Evolutionary conservation across 2,329 filamentous ascomycete genomes (phyloP).

Genomic region (Curvularia sp.): DNA sequence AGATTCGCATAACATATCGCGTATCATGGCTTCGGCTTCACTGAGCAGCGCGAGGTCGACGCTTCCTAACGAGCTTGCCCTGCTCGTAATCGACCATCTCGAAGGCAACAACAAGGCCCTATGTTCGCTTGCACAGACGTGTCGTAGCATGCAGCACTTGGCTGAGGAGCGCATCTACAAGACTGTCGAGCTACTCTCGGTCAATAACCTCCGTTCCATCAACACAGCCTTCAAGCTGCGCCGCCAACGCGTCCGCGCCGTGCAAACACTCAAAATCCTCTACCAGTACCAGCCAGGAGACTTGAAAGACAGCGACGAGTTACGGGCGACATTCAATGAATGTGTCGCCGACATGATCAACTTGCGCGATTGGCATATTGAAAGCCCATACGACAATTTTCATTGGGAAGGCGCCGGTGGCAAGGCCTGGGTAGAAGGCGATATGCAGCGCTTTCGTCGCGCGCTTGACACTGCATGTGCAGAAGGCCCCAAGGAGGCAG

Average conservation of each 20-base stretch:
- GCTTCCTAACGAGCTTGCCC: constrained; percentile 42
- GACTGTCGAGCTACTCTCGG: constrained; percentile 39
- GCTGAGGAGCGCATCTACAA: constrained; percentile 46
- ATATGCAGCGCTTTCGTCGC: constrained; percentile 44
- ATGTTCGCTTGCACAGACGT: constrained; percentile 40
- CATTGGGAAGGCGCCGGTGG: constrained; percentile 38
- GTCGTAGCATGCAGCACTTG: constrained; percentile 39
- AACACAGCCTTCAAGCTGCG: constrained; percentile 35
- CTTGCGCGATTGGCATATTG: constrained; percentile 44
- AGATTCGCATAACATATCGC: neutral
- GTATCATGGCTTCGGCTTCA: constrained; percentile 26
- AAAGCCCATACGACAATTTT: constrained; percentile 48
- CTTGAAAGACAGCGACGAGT: constrained; percentile 31
- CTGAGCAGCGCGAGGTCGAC: constrained; percentile 23
- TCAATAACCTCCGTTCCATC: constrained; percentile 36
- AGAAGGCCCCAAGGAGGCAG: constrained; percentile 24
- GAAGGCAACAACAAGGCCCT: constrained; percentile 32
- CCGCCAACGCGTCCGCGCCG: constrained; percentile 36
- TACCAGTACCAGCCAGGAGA: constrained; percentile 34
- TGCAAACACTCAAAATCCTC: constrained; percentile 44
- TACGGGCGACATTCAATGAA: constrained; percentile 39
- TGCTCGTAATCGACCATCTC: constrained; percentile 41
- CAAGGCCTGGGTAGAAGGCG: constrained; percentile 41
- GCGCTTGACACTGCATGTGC: constrained; percentile 39
- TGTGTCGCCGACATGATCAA: constrained; percentile 41